phyloP scores from a whole-genome alignment of 257 asterid species.

The Fraxinus pennsylvanica region DNA sequence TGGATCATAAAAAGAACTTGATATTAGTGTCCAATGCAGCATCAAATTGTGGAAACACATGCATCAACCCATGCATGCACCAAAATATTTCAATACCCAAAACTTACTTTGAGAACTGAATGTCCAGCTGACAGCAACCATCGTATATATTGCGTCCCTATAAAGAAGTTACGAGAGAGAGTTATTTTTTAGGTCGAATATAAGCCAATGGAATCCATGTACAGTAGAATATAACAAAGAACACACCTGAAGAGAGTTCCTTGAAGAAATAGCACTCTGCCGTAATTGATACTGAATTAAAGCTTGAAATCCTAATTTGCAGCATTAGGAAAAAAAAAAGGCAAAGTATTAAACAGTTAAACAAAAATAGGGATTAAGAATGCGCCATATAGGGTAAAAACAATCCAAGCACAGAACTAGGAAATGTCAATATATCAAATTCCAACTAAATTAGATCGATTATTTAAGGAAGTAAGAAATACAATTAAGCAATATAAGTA shows the following conservation, averaged over 20 bases:
- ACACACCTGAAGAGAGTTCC: conserved; percentile 85
- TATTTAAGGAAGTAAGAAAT: conserved; percentile 23
- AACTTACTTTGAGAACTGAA: conserved; percentile 92
- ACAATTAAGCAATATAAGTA: conserved; percentile 21
- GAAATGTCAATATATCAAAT: conserved; percentile 22
- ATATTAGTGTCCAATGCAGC: conserved; percentile 21
- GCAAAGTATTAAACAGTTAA: conserved; percentile 1
- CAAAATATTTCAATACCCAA: background rate
- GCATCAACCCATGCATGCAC: conserved; percentile 15
- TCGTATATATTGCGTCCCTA: conserved; percentile 96
- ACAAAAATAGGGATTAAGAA: conserved; percentile 11
- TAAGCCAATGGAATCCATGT: background rate
- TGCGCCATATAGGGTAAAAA: conserved; percentile 20
- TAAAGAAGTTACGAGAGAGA: conserved; percentile 28
- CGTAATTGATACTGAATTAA: conserved; percentile 74
- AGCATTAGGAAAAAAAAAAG: conserved; percentile 29
- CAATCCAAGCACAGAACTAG: conserved; percentile 24
- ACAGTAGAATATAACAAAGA: background rate
- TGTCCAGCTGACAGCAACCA: conserved; percentile 98
- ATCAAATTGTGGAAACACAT: conserved; percentile 21
- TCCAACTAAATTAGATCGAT: background rate
- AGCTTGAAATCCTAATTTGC: conserved; percentile 86
- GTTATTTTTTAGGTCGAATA: conserved; percentile 12
- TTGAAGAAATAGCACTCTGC: conserved; percentile 76
- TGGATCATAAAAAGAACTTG: conserved; percentile 36